Conservation (phyloP, 2,329 filamentous ascomycete genomes). For the Xylariaceae sp. region DNA sequence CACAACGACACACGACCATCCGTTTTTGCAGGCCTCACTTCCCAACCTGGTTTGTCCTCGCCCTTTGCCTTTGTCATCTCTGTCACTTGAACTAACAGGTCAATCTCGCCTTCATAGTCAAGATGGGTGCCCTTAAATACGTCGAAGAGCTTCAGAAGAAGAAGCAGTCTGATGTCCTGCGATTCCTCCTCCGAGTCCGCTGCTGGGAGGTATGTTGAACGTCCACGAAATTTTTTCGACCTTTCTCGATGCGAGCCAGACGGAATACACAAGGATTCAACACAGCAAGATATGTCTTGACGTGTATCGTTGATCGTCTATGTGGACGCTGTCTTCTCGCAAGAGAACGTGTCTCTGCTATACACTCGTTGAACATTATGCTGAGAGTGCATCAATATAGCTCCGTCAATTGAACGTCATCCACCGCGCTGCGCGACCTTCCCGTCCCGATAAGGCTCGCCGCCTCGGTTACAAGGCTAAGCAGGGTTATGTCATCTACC, state of each 20-base stretch:
- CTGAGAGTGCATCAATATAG: slow-evolving; percentile 99
- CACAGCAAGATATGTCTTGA: no score
- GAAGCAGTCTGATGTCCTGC: slow-evolving; percentile 99
- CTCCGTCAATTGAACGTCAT: slow-evolving; percentile 99
- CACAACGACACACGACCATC: slow-evolving; percentile 29
- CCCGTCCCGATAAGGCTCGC: slow-evolving; percentile 99
- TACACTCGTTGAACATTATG: slow-evolving; percentile 99
- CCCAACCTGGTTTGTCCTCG: slow-evolving; percentile 29
- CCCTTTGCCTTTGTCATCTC: background rate
- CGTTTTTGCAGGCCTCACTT: slow-evolving; percentile 31
- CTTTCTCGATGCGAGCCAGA: slow-evolving; percentile 20
- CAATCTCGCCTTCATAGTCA: slow-evolving; percentile 37
- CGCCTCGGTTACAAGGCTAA: slow-evolving; percentile 99
- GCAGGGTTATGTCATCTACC: slow-evolving; percentile 99
- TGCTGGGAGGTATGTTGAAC: slow-evolving; percentile 95
- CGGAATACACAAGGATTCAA: slow-evolving; percentile 14
- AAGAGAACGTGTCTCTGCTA: slow-evolving; percentile 62
- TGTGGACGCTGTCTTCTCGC: slow-evolving; percentile 32
- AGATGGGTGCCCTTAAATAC: slow-evolving; percentile 99
- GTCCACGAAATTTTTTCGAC: slow-evolving; percentile 27
- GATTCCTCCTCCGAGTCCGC: slow-evolving; percentile 98
- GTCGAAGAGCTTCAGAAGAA: slow-evolving; percentile 99
- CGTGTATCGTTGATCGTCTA: slow-evolving; percentile 24
- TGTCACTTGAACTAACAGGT: background rate
- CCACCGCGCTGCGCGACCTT: slow-evolving; percentile 97